Evolutionary conservation across 352 stramenopile species (phyloP).

Genomic region (Globisporangium camurandrum): DNA sequence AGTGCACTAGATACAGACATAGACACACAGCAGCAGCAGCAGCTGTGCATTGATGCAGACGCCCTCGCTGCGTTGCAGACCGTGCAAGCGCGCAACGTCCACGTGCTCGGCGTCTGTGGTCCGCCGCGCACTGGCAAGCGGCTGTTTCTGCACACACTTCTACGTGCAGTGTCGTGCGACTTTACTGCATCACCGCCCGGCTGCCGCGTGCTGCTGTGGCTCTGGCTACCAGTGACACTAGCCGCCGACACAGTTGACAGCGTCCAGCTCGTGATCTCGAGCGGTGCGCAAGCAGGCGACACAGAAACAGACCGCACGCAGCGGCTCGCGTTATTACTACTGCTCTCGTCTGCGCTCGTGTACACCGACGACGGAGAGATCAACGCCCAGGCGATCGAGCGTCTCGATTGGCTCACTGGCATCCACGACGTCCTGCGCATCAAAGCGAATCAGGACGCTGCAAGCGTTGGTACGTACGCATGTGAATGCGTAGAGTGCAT

Average conservation of each 20-base stretch:
- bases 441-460: constrained; percentile 51
- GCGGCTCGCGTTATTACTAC: constrained; percentile 30
- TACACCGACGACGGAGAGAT: constrained; percentile 60
- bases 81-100: constrained; percentile 12
- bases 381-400: constrained; percentile 27
- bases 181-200: constrained; percentile 10
- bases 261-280: constrained; percentile 20
- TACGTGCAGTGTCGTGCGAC: constrained; percentile 19
- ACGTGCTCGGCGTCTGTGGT: constrained; percentile 38
- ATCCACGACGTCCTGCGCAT: constrained; percentile 33
- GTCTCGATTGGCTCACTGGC: constrained; percentile 38
- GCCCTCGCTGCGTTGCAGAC: constrained; percentile 19
- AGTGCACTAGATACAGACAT: background rate
- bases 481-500: constrained; percentile 2
- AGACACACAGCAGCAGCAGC: background rate
- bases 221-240: constrained; percentile 19
- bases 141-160: constrained; percentile 38
- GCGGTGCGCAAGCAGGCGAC: constrained; percentile 12
- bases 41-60: constrained; percentile 13
- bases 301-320: constrained; percentile 5
- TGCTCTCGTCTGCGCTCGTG: constrained; percentile 50
- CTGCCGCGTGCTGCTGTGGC: constrained; percentile 33
- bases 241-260: background rate
- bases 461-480: constrained; percentile 31
- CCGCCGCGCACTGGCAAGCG: constrained; percentile 28